A percentile compares a stretch with the other conserved stretches of the same genome.
Conservation (phyloP, 2,329 filamentous ascomycete genomes). For the Beauveria australis region DNA sequence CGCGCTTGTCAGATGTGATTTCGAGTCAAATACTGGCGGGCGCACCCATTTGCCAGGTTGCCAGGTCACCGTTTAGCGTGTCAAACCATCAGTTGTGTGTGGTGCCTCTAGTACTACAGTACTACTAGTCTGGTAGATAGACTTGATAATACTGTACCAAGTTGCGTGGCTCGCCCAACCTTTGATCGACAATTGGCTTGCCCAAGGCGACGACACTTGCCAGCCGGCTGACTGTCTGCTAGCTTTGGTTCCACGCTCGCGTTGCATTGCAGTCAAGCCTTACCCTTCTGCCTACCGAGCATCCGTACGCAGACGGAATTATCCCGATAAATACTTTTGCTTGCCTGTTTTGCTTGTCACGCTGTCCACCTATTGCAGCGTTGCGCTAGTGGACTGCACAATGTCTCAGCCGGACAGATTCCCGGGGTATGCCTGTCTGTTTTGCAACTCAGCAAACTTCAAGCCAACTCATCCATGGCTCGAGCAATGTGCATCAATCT, state of each 20-base stretch:
- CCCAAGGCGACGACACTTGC: too few relatives aligned
- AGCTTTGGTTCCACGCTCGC: neutral
- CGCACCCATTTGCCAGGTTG: too few relatives aligned
- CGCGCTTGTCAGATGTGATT: too few relatives aligned
- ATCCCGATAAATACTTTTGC: neutral
- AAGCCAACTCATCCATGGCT: too few relatives aligned
- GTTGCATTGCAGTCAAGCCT: neutral
- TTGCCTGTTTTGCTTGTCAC: neutral
- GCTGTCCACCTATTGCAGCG: too few relatives aligned
- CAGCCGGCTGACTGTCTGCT: neutral
- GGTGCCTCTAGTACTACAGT: neutral
- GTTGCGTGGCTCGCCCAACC: neutral
- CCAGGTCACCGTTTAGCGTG: neutral
- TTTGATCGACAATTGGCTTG: neutral
- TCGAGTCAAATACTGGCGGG: too few relatives aligned
- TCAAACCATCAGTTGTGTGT: neutral
- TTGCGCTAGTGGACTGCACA: neutral
- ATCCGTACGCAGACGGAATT: neutral
- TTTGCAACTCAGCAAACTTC: neutral
- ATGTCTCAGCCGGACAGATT: conserved; percentile 5
- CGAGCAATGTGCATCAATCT: too few relatives aligned
- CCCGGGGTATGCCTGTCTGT: conserved; percentile 3
- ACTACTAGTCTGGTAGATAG: too few relatives aligned
- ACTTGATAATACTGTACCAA: too few relatives aligned
- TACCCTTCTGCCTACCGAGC: neutral